Conservation (phyloP, 331 rosid genomes). For the Quercus phellos region DNA sequence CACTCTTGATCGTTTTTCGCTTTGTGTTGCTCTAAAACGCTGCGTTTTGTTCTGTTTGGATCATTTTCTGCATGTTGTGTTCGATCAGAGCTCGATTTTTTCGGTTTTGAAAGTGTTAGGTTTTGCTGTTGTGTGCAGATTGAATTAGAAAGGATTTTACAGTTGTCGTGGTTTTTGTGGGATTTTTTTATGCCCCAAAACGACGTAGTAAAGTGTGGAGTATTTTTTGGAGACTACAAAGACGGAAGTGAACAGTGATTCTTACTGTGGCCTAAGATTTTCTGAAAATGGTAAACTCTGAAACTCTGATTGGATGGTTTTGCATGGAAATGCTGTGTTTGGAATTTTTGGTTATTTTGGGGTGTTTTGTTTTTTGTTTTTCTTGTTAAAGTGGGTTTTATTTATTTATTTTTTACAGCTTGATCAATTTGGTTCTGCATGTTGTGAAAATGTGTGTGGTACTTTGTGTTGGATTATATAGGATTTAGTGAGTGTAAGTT, state of each 20-base stretch:
- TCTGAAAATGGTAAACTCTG: constrained; percentile 41
- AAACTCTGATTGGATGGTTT: constrained; percentile 21
- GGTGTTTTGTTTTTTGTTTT: not conserved
- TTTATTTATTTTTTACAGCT: not conserved
- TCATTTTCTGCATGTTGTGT: not conserved
- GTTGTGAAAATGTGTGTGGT: not conserved
- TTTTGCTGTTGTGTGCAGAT: constrained; percentile 6
- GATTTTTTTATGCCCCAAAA: not conserved
- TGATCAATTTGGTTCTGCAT: not conserved
- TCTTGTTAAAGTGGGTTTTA: not conserved
- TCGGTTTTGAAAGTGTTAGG: constrained; percentile 17
- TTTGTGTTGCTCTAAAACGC: not conserved
- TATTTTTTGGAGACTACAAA: constrained; percentile 15
- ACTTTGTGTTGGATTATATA: not conserved
- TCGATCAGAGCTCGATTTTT: constrained; percentile 16
- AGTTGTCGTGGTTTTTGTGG: constrained; percentile 24
- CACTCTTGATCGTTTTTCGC: constrained; percentile 14
- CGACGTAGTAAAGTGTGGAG: constrained; percentile 17
- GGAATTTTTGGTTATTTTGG: not conserved
- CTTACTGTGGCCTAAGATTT: constrained; percentile 2
- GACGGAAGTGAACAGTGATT: constrained; percentile 9
- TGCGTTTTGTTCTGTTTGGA: constrained; percentile 4
- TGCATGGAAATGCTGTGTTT: constrained; percentile 25
- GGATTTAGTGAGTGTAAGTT: not conserved
- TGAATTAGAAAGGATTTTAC: constrained; percentile 18